These are phyloP conservation scores for Lactarius sanguifluus DNA, from an alignment of 768 basidiomycete species.

Conservation along the genomic window DNA sequence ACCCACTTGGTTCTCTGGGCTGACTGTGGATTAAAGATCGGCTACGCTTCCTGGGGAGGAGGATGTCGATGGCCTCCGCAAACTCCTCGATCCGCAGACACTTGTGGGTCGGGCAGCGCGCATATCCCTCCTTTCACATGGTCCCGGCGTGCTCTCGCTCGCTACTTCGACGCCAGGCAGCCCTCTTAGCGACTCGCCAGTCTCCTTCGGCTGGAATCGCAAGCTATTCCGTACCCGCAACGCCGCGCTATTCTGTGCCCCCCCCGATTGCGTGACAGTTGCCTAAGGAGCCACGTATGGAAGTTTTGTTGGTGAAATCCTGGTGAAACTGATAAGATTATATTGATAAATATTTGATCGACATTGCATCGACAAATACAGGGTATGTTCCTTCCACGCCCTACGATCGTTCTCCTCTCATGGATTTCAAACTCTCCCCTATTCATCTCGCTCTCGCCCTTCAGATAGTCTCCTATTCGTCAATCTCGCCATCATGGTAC, in stretches of 20 bases:
- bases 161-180: constrained; percentile 32
- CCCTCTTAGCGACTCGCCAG: constrained; percentile 26
- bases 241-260: constrained; percentile 25
- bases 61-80: constrained; percentile 35
- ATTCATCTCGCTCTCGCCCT: too few species aligned
- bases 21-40: constrained; percentile 27
- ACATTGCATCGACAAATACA: too few species aligned
- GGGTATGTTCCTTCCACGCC: too few species aligned
- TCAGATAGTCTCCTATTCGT: too few species aligned
- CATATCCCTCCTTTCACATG: constrained; percentile 34
- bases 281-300: background rate
- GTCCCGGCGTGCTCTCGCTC: constrained; percentile 35
- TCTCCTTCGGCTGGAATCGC: constrained; percentile 25
- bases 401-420: too few species aligned
- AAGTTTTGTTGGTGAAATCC: too few species aligned
- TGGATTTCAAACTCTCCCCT: background rate
- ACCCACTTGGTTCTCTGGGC: background rate
- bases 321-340: too few species aligned
- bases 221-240: constrained; percentile 26
- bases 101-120: constrained; percentile 33
- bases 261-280: constrained; percentile 22
- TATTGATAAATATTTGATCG: background rate
- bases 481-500: background rate
- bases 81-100: constrained; percentile 36
- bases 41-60: constrained; percentile 39